Conservation (phyloP, 192 early-diverging fungal species). For the Entomortierella chlamydospora region DNA sequence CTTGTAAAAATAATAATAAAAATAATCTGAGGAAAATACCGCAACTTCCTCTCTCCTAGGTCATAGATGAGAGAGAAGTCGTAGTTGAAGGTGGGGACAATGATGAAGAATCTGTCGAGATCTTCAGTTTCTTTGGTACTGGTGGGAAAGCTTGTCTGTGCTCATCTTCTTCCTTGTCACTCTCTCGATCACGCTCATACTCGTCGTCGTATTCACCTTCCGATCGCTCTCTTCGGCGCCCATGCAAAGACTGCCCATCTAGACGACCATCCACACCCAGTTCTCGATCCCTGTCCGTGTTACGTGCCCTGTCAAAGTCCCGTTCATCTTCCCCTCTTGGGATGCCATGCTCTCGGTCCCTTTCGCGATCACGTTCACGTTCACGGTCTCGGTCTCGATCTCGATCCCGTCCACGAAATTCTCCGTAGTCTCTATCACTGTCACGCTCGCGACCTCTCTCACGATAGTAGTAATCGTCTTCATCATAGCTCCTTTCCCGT, state of each 20-base stretch:
- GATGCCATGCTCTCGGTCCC: slow-evolving; percentile 20
- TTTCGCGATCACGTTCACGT: slow-evolving; percentile 11
- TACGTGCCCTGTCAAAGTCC: slow-evolving; percentile 15
- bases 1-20: too few species aligned
- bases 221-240: slow-evolving; percentile 14
- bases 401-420: slow-evolving; percentile 6
- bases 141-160: slow-evolving; percentile 13
- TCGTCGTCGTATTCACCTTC: slow-evolving; percentile 24
- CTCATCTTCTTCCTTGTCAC: background rate
- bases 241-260: background rate
- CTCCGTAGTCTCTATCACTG: background rate
- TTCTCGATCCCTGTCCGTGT: slow-evolving; percentile 4
- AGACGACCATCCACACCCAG: background rate
- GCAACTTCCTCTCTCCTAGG: slow-evolving; percentile 1
- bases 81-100: slow-evolving; percentile 38
- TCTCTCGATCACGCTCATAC: slow-evolving; percentile 7
- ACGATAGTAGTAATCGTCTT: slow-evolving; percentile 41
- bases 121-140: slow-evolving; percentile 35
- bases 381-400: slow-evolving; percentile 10
- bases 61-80: slow-evolving; percentile 35
- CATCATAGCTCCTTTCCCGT: slow-evolving; percentile 41
- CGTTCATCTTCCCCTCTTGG: slow-evolving; percentile 13
- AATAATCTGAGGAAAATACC: too few species aligned
- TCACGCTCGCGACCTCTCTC: slow-evolving; percentile 22
- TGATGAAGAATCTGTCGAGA: slow-evolving; percentile 40